Evolutionary conservation across 2,329 filamentous ascomycete species (phyloP).

Genomic region (Trichoderma sp.): DNA sequence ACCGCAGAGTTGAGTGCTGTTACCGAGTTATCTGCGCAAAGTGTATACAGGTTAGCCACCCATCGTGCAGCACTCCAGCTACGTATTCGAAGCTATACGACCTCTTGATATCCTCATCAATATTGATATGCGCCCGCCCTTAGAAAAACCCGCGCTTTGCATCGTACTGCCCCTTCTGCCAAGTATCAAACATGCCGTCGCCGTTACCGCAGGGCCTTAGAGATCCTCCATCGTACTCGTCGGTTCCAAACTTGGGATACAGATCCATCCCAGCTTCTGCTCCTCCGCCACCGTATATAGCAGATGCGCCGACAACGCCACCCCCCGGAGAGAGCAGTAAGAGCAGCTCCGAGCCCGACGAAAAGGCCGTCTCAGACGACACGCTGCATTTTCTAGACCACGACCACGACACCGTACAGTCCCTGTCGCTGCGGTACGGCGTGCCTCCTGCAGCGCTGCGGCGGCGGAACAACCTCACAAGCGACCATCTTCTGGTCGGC

Average conservation of each 20-base stretch:
- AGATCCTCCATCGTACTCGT: slow-evolving; percentile 69
- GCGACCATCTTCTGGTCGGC: slow-evolving; percentile 71
- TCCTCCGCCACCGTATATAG: slow-evolving; percentile 48
- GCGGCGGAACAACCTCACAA: slow-evolving; percentile 68
- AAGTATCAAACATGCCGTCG: slow-evolving; percentile 66
- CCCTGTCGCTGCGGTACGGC: slow-evolving; percentile 71
- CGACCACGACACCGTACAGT: slow-evolving; percentile 66
- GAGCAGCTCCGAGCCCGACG: slow-evolving; percentile 32
- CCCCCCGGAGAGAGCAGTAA: slow-evolving; percentile 34
- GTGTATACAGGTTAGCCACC: slow-evolving; percentile 60
- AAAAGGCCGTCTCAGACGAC: slow-evolving; percentile 57
- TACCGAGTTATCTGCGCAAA: slow-evolving; percentile 69
- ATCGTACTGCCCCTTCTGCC: slow-evolving; percentile 73
- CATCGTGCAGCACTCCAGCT: background rate
- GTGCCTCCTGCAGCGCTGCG: slow-evolving; percentile 68
- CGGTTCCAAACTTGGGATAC: slow-evolving; percentile 38
- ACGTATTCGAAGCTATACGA: background rate
- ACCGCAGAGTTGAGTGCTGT: slow-evolving; percentile 70
- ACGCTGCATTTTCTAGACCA: slow-evolving; percentile 76
- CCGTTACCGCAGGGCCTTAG: slow-evolving; percentile 64
- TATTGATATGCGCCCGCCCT: slow-evolving; percentile 27
- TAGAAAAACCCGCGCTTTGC: slow-evolving; percentile 70
- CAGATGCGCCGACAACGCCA: slow-evolving; percentile 7
- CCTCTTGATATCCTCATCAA: background rate
- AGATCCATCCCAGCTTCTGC: slow-evolving; percentile 34